Percentiles rank a stretch among this genome's conserved stretches.
Evolutionary conservation across 2,329 filamentous ascomycete genomes (phyloP).

Genomic region (Verticillium longisporum): DNA sequence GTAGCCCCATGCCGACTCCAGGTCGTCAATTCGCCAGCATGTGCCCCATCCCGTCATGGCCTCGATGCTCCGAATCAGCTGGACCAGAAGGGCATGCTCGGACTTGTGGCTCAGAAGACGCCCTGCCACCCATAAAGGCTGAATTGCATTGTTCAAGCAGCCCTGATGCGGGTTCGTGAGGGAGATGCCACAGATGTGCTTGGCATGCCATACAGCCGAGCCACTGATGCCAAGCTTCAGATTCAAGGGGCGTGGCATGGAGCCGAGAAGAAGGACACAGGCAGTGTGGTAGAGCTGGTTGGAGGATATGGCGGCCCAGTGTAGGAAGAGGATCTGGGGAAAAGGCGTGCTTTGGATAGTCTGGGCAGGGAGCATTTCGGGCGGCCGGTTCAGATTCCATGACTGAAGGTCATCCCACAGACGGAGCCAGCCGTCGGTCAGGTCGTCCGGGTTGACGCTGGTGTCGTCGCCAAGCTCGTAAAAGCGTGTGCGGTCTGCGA

Average conservation of each 20-base stretch:
- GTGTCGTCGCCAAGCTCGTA: slow-evolving; percentile 39
- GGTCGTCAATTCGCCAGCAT: slow-evolving; percentile 44
- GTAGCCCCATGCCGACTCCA: slow-evolving; percentile 35
- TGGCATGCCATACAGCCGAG: slow-evolving; percentile 47
- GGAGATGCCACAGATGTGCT: slow-evolving; percentile 49
- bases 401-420: slow-evolving; percentile 43
- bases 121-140: slow-evolving; percentile 51
- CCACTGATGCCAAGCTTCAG: slow-evolving; percentile 16
- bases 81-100: slow-evolving; percentile 30
- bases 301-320: slow-evolving; percentile 48
- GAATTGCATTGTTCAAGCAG: slow-evolving; percentile 50
- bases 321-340: slow-evolving; percentile 43
- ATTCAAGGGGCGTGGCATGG: slow-evolving; percentile 24
- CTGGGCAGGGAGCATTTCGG: slow-evolving; percentile 37
- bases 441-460: slow-evolving; percentile 26
- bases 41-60: slow-evolving; percentile 45
- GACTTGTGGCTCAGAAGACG: slow-evolving; percentile 43
- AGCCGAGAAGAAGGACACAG: slow-evolving; percentile 42
- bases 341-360: slow-evolving; percentile 37
- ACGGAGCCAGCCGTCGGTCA: slow-evolving; percentile 34
- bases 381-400: slow-evolving; percentile 39
- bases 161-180: slow-evolving; percentile 48
- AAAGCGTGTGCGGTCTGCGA: slow-evolving; percentile 40
- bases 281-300: slow-evolving; percentile 52
- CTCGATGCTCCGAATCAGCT: slow-evolving; percentile 43